Evolutionary conservation across 2,329 filamentous ascomycete species (phyloP), one percentile per base, ranked within the genome.

Genomic region (Epichloe aotearoae): DNA sequence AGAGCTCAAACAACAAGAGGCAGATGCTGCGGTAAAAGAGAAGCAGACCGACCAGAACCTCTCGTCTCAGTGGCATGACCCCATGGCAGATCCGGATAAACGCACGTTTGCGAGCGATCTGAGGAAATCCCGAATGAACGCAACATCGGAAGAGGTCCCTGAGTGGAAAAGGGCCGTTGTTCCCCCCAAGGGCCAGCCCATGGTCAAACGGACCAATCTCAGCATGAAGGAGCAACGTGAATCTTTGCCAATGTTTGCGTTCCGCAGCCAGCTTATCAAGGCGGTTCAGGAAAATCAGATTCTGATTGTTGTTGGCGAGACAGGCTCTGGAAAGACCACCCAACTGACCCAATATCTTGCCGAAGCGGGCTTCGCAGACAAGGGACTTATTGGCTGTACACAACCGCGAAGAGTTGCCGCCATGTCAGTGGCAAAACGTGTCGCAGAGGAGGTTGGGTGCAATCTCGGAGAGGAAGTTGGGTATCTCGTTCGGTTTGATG

Each of bases 401-500:
- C 93, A 98, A 59, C 93, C 93, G 47, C 88, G 93, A 64, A 88
- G 93, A 76, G 93, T 97, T 11, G 93, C 93, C 26, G 93, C 93
- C 55, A 95, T 97, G 83, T 96, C 89, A 2, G 93, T 98, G 3
- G 91, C 93, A 8, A 94, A 95, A 67, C 90, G 93, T 78, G 93
- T 98, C 3, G 82, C 90, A 1, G 89, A 97, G 63, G 93, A 98
- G 70, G 88, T 97, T 53, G 91, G 93, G 15, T 96, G 91, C 59
- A 78, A 84, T 56, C 76, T 97, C 12, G 93, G 93, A 36, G 82
- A 90, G 51, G 90, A 96, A 64, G 91, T 98, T 55, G 93, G 93
- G 50, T 98, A 98, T 65, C 95, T 87, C 7, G 95, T 98, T 63
- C 88, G 93, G 64, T 98, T 98, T 64, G 93, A 98, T 63, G 93